Base-by-base conservation (phyloP, 495 filamentous ascomycete genomes). In the Trypethelium eluteriae region DNA sequence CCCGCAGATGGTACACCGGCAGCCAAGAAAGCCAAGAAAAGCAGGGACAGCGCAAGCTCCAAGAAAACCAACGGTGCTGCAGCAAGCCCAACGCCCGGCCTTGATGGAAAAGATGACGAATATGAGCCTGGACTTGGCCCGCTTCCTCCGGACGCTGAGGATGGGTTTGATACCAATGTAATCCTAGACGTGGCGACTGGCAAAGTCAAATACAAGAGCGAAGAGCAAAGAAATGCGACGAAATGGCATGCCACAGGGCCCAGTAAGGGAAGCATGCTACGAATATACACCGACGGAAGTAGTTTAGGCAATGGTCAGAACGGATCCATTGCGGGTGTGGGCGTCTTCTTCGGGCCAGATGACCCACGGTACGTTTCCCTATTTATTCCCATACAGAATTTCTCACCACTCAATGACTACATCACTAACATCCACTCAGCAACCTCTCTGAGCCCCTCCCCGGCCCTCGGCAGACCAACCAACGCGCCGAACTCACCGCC, bases 201-300 rank as follows among this genome's bases (percentile, higher is more conserved):
- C 46, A 83, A 83, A 67, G 76, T 85, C 39, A 79, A 85, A 39
- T 84, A 84, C 72, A 91, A 88, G 74, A 79, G 76, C 5, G 72
- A 79, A 39, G 74, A 74, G 18, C 78, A 86, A 70, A 79, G 80
- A 66, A 68, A 75, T 32, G 76, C 74, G 2, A 84, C 74, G 18
- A 86, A 83, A 66, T 62, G 70, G 49, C 64, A 72, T 38, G 62
- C 73, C 73, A 65, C 78, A 71, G 62, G 74, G 41, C 65, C 64
- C 12, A 69, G 56, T 10, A 35, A 46, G 18, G 46, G 70, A 18
- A 82, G 83, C 5, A 81, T 89, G 66, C 73, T 92, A 46, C 76
- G 85, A 41, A 89, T 97, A 62, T 96, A 91, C 76, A 98, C 94
- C 1, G 94, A 98, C 75, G 94, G 94, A 11, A 94, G 89, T 67